A percentile compares a stretch with the other conserved stretches of the same genome.
Evolutionary conservation across 2,329 filamentous ascomycete species (phyloP).

Genomic region (Sclerotinia nivalis): DNA sequence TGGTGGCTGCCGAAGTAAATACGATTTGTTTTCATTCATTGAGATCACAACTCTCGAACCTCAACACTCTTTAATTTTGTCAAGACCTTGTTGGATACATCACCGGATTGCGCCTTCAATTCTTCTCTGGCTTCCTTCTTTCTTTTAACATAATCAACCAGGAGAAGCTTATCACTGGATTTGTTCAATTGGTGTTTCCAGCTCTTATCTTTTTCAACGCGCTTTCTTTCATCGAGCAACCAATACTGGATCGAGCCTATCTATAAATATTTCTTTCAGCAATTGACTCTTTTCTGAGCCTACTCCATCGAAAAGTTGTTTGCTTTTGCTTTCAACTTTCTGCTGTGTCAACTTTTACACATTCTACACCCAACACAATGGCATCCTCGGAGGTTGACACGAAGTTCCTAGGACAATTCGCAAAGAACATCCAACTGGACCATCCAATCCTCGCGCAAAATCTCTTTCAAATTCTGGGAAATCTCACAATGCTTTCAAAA

Average conservation of each 20-base stretch:
- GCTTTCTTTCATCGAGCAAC: neutral
- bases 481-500: constrained; percentile 83
- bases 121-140: neutral
- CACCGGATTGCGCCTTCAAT: neutral
- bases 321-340: neutral
- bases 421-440: constrained; percentile 73
- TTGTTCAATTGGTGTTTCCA: neutral
- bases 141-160: neutral
- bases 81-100: constrained; percentile 11
- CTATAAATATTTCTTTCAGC: neutral
- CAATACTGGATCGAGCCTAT: neutral
- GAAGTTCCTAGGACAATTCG: constrained; percentile 90
- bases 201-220: neutral
- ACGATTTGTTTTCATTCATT: neutral
- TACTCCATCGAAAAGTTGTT: neutral
- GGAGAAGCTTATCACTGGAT: neutral
- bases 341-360: neutral
- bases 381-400: constrained; percentile 96
- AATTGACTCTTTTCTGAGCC: neutral
- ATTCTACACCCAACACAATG: constrained; percentile 56
- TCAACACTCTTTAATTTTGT: neutral
- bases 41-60: neutral
- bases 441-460: constrained; percentile 79
- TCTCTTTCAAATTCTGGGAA: constrained; percentile 86
- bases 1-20: neutral